Base-by-base conservation (phyloP, 441 rosid genomes). In the Euphorbia celastroides region DNA sequence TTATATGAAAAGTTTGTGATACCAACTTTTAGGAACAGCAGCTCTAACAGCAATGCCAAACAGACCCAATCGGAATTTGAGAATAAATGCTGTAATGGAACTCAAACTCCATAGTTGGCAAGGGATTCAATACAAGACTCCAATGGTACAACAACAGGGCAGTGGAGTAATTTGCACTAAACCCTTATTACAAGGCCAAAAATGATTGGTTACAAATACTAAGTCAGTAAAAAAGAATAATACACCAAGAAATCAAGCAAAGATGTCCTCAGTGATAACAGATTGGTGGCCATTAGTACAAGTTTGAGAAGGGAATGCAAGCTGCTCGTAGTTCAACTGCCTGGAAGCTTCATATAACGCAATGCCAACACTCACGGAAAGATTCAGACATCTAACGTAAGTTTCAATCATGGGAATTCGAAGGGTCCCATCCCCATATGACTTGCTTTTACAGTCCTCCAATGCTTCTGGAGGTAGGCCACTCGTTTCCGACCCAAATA, bases 391-490 rank as follows among this genome's bases (percentile, higher is more conserved):
- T 80, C 98, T 79, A 38, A 93, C 98, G 23, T 93, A 83, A 1
- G 97, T 93, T 66, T 93, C 97, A 60, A 88, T 83, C 98, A 93
- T 93, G 0, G 97, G 98, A 72, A 93, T 87, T 72, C 94, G 77
- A 75, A 93, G 69, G 58, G 87, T 84, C 2, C 94, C 98, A 23
- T 94, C 93, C 13, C 96, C 93, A 48, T 71, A 79, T 13, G 69
- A 62, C 73, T 84, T 74, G 32, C 63, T 72, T 75, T 77, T 83
- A 84, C 97, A 90, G 72, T 88, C 95, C 36, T 67, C 55, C 68
- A 93, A 75, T 57, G 81, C 95, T 71, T 93, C 93, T 22, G 86
- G 83, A 19, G 93, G 93, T 62, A 90, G 82, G 42, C 98, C 97
- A 63, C 83, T 69, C 61, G 98, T 88, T 82, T 93, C 97, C 20